A percentile compares a stretch with the other conserved stretches of the same genome.
These are phyloP conservation scores for Postia placenta DNA, from an alignment of 768 basidiomycete species.

Conservation along the genomic window DNA sequence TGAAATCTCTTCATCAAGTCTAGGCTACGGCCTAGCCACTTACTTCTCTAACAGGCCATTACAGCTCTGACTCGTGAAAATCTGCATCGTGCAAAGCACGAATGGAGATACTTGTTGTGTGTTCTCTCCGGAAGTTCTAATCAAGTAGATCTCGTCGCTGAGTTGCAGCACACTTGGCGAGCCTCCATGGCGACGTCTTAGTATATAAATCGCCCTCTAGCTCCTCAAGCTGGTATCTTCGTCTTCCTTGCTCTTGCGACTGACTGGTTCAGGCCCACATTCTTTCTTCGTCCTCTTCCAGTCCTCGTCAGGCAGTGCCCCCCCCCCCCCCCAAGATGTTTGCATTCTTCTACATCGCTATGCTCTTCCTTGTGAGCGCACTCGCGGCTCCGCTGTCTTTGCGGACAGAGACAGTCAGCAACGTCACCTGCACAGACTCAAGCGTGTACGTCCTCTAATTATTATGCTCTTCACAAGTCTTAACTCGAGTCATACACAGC, in stretches of 20 bases:
- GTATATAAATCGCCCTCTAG: neutral
- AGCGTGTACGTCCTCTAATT: conserved; percentile 6
- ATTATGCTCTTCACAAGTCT: neutral
- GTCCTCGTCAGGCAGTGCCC: neutral
- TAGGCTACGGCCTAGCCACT: too few relatives aligned
- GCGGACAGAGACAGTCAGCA: conserved; percentile 15
- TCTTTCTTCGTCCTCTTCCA: conserved; percentile 6
- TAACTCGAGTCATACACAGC: conserved; percentile 4
- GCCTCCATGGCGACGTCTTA: neutral
- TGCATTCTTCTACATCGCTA: conserved; percentile 15
- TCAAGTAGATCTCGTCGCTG: too few relatives aligned
- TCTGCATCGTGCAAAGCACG: too few relatives aligned
- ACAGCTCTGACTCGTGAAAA: too few relatives aligned
- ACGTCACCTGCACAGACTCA: conserved; percentile 16
- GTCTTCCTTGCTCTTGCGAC: conserved; percentile 7
- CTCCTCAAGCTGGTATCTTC: neutral
- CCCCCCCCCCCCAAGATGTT: conserved; percentile 12
- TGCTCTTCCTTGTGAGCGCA: conserved; percentile 13
- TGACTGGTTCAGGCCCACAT: conserved; percentile 18
- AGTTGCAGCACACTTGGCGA: neutral
- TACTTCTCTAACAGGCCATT: too few relatives aligned
- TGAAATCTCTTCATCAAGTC: too few relatives aligned
- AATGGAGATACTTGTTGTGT: too few relatives aligned
- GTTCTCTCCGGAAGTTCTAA: too few relatives aligned
- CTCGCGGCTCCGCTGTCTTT: conserved; percentile 16